Conservation (phyloP, 352 stramenopile genomes). For the Phytophthora constricta region DNA sequence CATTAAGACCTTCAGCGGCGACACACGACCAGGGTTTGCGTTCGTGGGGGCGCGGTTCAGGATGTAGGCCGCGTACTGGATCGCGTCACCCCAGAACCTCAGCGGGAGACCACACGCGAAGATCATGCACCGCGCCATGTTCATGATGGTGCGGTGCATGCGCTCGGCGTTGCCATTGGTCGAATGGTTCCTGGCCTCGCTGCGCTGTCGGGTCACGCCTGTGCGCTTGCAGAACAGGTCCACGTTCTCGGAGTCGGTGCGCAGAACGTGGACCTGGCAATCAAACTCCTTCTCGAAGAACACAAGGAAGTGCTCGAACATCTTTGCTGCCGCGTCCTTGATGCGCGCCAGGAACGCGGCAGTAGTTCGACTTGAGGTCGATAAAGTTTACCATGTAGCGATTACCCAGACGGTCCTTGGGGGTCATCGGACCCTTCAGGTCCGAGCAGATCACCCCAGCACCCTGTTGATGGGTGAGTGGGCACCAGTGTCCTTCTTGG, state of each 20-base stretch:
- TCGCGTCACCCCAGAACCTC: slow-evolving; percentile 25
- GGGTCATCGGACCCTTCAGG: slow-evolving; percentile 14
- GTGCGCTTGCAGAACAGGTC: slow-evolving; percentile 28
- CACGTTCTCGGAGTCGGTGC: slow-evolving; percentile 13
- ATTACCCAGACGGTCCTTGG: neutral
- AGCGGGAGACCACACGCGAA: slow-evolving; percentile 27
- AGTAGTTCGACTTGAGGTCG: slow-evolving; percentile 11
- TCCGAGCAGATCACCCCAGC: slow-evolving; percentile 5
- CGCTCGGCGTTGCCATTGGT: too few species aligned
- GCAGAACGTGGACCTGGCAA: neutral
- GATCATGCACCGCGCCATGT: slow-evolving; percentile 35
- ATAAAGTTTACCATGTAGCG: slow-evolving; percentile 17
- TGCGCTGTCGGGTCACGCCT: slow-evolving; percentile 21
- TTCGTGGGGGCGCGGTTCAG: slow-evolving; percentile 31
- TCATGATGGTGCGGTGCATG: slow-evolving; percentile 38
- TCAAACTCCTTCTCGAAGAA: slow-evolving; percentile 3
- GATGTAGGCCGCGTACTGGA: slow-evolving; percentile 35
- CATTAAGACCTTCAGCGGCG: slow-evolving; percentile 17
- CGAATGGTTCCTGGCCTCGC: slow-evolving; percentile 24
- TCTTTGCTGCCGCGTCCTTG: slow-evolving; percentile 4
- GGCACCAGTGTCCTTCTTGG: slow-evolving; percentile 10
- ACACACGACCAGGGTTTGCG: slow-evolving; percentile 16
- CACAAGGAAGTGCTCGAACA: slow-evolving; percentile 4
- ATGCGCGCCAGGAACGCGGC: slow-evolving; percentile 8
- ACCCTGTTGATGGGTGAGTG: slow-evolving; percentile 6